Base-by-base conservation (phyloP, 2,329 filamentous ascomycete species). In the Fusarium solani-melongenae region DNA sequence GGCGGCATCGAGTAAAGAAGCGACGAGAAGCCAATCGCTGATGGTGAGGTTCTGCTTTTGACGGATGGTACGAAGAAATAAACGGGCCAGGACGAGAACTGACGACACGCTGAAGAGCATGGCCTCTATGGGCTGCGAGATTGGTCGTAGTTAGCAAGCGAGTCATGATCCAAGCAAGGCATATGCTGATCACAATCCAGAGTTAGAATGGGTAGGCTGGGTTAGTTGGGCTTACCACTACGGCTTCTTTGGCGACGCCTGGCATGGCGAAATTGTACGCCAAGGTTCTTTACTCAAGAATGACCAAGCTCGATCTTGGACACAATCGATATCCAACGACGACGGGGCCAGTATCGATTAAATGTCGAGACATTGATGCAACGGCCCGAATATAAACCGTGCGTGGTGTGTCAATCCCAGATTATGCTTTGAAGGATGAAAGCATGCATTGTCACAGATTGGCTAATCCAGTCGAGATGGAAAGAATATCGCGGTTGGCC, bases 1-100 rank as follows among this genome's bases (percentile, higher is more conserved):
- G 15, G 72, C 66, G 12, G 76, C 79, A 57, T 80, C 75, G 64
- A 78, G 31, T 4, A 72, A 34, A 31, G 79, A 80, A 15, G 58
- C 69, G 7, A 79, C 20, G 22, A 80, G 76, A 10, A 80, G 66
- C 77, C 78, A 80, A 22, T 80, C 79, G 46, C 78, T 79, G 9
- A 75, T n/a, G 2, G 79, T 80, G n/a, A 80, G 79, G 14, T 59
- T 53, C 36, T 72, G 69, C 1, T 61, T 70, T 63, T 80, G 78
- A 20, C 66, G 74, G 2, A 76, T 66, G 3, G 78, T 72, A 24
- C 79, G 79, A 36, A 80, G 72, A 7, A 64, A 44, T 17, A 80
- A 15, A 11, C 79, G 78, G 2, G 71, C 73, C 29, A 69, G 22
- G 0, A 79, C 70, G 46, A 80, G 65, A 9, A 75, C 11, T 4